Conservation (phyloP, 78 protist species). For the Goniomonas avonlea region DNA sequence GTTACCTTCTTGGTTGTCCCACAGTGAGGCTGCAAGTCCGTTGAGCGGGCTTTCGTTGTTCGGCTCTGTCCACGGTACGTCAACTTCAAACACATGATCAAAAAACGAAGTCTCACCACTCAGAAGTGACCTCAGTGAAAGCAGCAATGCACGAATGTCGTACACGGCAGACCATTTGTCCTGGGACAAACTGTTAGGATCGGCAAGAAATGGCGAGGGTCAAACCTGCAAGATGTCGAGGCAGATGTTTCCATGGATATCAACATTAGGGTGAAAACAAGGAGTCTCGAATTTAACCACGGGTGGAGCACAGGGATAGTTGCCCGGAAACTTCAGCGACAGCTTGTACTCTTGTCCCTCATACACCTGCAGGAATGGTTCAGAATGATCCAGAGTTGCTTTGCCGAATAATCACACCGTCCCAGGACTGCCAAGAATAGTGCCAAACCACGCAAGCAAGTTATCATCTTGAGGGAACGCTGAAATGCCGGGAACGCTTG, state of each 20-base stretch:
- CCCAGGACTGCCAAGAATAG: no score
- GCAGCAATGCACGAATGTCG: conserved; percentile 62
- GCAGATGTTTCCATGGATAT: conserved; percentile 76
- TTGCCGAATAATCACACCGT: no score
- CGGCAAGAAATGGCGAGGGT: no score
- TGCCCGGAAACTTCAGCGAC: conserved; percentile 55
- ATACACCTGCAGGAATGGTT: conserved; percentile 37
- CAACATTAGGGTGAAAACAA: conserved; percentile 89
- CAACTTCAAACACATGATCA: not conserved
- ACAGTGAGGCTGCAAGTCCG: conserved; percentile 74
- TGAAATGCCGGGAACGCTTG: no score
- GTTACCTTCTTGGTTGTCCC: conserved; percentile 59
- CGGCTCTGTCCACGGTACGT: conserved; percentile 55
- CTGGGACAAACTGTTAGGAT: conserved; percentile 2
- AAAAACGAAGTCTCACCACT: conserved; percentile 32
- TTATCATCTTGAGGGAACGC: conserved; percentile 65
- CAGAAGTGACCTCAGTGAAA: conserved; percentile 73
- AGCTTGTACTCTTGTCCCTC: conserved; percentile 65
- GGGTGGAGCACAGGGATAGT: conserved; percentile 82
- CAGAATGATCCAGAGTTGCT: no score
- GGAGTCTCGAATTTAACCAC: conserved; percentile 68
- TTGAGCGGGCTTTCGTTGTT: conserved; percentile 86
- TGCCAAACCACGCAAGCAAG: conserved; percentile 76
- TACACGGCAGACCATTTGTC: conserved; percentile 87
- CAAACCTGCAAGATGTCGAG: conserved; percentile 80